Base-by-base conservation (phyloP, 331 rosid genomes). In the Pyrus hybrid region DNA sequence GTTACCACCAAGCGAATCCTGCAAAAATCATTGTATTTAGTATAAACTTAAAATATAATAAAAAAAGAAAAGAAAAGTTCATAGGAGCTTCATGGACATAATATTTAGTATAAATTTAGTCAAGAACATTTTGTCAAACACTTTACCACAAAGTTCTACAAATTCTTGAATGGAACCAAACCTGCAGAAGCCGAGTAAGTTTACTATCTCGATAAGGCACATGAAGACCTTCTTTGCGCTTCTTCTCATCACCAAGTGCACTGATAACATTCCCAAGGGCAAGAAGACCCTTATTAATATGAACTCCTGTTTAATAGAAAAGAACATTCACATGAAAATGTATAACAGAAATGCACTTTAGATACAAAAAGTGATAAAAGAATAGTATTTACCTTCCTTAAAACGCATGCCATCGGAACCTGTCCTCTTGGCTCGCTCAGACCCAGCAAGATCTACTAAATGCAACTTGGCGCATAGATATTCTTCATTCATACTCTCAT, bases 1-100 rank as follows among this genome's bases (percentile, higher is more conserved):
- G 88, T 96, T 96, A 71, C 99, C 99, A 69, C 99, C 99, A 69
- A 96, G 97, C 22, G 99, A 96, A 82, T 96, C 99, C 99, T 96
- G 97, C 80, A 79, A 86, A 92, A 85, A 45, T 49, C 75, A 73
- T 74, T 43, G 78, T 71, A 30, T 35, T 78, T 80, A 51, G 11
- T 61, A 71, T 53, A 35, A 30, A 77, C 74, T 57, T 74, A 65
- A 41, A 33, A 58, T 28, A 30, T n/a, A n/a, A 32, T 37, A 12
- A 26, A 69, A 16, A 26, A 49, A 49, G 5, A 26, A 37, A 10
- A 35, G 1, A 45, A 58, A 71, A 58, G 53, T 54, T 13, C 0
- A 21, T 21, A 56, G 66, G 75, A 56, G 43, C 11, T 54, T 54
- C 21, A 6, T 13, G 32, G 63, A 29, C 74, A 51, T 20, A n/a